Evolutionary conservation across 495 filamentous ascomycete species (phyloP).

Genomic region (Zalerion maritima): DNA sequence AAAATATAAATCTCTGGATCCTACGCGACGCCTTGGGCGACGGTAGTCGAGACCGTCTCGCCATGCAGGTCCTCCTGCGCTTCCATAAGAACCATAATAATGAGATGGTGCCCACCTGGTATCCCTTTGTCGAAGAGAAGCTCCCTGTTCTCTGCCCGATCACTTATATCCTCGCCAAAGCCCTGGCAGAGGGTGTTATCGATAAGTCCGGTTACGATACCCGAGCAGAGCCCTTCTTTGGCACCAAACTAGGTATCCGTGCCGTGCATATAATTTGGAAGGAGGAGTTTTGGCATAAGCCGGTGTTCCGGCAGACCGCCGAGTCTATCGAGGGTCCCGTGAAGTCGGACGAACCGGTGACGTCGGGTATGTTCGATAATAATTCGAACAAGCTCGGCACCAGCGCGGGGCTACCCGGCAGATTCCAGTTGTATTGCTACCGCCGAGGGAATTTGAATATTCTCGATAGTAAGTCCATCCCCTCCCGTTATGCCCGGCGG

Average conservation of each 20-base stretch:
- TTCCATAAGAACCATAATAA: constrained; percentile 3
- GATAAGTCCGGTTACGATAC: too few relatives aligned
- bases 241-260: too few relatives aligned
- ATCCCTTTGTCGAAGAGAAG: constrained; percentile 1
- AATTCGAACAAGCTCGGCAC: constrained; percentile 1
- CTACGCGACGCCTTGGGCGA: constrained; percentile 1
- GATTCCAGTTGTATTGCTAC: constrained; percentile 1
- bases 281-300: constrained; percentile 5
- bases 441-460: constrained; percentile 3
- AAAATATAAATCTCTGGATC: constrained; percentile 2
- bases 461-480: constrained; percentile 3
- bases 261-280: constrained; percentile 4
- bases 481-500: background rate
- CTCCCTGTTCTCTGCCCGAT: constrained; percentile 4
- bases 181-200: too few relatives aligned
- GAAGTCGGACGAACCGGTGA: constrained; percentile 4
- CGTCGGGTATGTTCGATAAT: constrained; percentile 1
- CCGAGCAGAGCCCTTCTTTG: too few relatives aligned
- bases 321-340: background rate
- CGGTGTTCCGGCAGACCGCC: constrained; percentile 3
- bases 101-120: constrained; percentile 3
- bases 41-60: constrained; percentile 2
- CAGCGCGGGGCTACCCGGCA: constrained; percentile 1
- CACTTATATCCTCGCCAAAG: constrained; percentile 2
- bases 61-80: too few relatives aligned